Evolutionary conservation across 805 yeast species (phyloP).

Genomic region (Starmerella asiatica): DNA sequence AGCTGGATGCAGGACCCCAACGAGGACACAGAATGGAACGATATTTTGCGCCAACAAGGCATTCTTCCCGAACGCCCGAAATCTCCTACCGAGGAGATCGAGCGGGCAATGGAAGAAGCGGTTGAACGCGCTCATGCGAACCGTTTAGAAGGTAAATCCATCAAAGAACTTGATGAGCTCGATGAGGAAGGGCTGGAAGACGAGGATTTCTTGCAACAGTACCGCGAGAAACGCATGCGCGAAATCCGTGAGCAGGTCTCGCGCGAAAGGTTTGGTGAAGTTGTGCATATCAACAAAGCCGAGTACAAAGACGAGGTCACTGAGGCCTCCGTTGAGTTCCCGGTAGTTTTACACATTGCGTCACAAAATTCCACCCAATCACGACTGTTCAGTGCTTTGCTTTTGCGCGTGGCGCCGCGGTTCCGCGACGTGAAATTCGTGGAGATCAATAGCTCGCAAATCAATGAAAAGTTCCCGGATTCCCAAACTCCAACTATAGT

Average conservation of each 20-base stretch:
- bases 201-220: constrained; percentile 51
- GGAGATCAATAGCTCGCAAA: constrained; percentile 81
- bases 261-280: constrained; percentile 54
- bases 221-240: constrained; percentile 63
- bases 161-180: constrained; percentile 72
- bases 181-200: constrained; percentile 94
- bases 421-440: constrained; percentile 79
- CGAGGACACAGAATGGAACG: constrained; percentile 99
- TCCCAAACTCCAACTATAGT: constrained; percentile 81
- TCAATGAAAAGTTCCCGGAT: constrained; percentile 86
- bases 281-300: constrained; percentile 67
- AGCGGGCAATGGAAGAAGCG: constrained; percentile 78
- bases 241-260: constrained; percentile 52
- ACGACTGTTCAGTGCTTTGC: constrained; percentile 49
- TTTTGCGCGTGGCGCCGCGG: constrained; percentile 45
- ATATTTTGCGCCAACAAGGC: constrained; percentile 77
- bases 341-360: constrained; percentile 67
- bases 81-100: constrained; percentile 74
- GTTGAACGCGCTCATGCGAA: constrained; percentile 66
- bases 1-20: constrained; percentile 55
- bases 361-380: constrained; percentile 52
- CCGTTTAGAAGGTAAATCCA: constrained; percentile 58
- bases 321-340: constrained; percentile 47
- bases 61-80: constrained; percentile 85
- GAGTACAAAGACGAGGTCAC: constrained; percentile 83